Evolutionary conservation across 2,329 filamentous ascomycete genomes (phyloP), one percentile per base, ranked within the genome.

Genomic region (Sarocladiaceae sp.): DNA sequence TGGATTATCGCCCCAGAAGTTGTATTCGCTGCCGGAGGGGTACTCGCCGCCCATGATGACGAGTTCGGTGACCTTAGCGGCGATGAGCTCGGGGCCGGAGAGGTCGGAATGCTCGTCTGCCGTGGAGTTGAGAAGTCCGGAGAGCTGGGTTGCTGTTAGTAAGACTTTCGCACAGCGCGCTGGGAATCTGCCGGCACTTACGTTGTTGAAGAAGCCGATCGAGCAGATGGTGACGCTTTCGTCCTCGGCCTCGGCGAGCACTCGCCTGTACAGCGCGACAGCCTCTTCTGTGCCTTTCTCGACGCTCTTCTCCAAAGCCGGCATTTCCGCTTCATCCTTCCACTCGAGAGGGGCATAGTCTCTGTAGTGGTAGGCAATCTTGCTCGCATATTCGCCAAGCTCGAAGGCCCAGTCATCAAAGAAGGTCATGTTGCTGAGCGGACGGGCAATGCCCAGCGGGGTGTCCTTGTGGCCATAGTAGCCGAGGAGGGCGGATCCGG

Each of bases 21-120:
- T 76, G 54, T 60, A 76, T 44, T 72, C 66, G 44, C 59, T 55
- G 7, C 71, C 72, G 0, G 60, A 62, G 0, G 72, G 70, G 45
- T 74, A 77, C 6, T 46, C 55, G 11, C 73, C 73, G 19, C 73
- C 74, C 72, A 76, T 76, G 5, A 76, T 52, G 2, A 76, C 68
- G 1, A 76, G 59, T 52, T 76, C 66, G 1, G 55, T 53, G 2
- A 76, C 70, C 50, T 76, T 76, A 9, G 49, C 44, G 1, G 57
- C 48, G 18, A 76, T 49, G 2, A 76, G 64, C 7, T 61, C 61
- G 2, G 51, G 55, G 0, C 73, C 72, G 7, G 54, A 48, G 10
- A 73, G 59, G 7, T 54, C 33, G 0, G 68, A 68, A 46, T 62
- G 54, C 0, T 33, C 29, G 48, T 76, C 72, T 1, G 62, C 54